Conservation (phyloP, 2,329 filamentous ascomycete species). For the Cryphonectria radicalis region DNA sequence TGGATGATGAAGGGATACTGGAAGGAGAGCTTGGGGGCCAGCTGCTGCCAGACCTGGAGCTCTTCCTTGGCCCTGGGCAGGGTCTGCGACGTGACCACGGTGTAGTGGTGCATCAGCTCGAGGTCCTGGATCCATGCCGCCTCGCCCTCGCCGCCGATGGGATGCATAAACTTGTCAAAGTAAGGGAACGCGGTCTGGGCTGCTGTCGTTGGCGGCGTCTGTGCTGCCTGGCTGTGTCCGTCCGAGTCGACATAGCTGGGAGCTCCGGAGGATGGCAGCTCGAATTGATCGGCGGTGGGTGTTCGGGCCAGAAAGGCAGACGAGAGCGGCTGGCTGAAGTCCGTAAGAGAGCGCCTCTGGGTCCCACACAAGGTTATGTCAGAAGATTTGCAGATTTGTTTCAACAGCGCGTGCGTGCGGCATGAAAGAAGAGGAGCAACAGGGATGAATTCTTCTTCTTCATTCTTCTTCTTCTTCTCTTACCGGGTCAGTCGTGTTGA, state of each 20-base stretch:
- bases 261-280: slow-evolving; percentile 2
- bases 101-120: slow-evolving; percentile 41
- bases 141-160: slow-evolving; percentile 23
- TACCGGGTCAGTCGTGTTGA: slow-evolving; percentile 24
- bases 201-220: slow-evolving; percentile 2
- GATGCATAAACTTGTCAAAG: slow-evolving; percentile 28
- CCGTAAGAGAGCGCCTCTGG: slow-evolving; percentile 24
- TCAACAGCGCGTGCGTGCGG: too few species aligned
- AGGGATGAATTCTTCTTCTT: too few species aligned
- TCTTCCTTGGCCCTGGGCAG: slow-evolving; percentile 38
- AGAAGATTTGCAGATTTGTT: background rate
- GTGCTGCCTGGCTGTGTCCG: slow-evolving; percentile 4
- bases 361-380: slow-evolving; percentile 6
- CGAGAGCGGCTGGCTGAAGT: slow-evolving; percentile 16
- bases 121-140: slow-evolving; percentile 41
- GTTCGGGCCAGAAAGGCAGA: slow-evolving; percentile 17
- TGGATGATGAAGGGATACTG: slow-evolving; percentile 39
- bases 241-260: slow-evolving; percentile 14
- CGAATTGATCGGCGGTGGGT: slow-evolving; percentile 7
- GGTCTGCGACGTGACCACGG: slow-evolving; percentile 34
- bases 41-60: slow-evolving; percentile 38
- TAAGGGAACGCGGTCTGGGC: slow-evolving; percentile 22
- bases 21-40: slow-evolving; percentile 36
- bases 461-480: background rate
- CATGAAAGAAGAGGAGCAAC: too few species aligned